Base-by-base conservation (phyloP, 1,139 yeast species). In the Saccharomycopsis hybrid region DNA sequence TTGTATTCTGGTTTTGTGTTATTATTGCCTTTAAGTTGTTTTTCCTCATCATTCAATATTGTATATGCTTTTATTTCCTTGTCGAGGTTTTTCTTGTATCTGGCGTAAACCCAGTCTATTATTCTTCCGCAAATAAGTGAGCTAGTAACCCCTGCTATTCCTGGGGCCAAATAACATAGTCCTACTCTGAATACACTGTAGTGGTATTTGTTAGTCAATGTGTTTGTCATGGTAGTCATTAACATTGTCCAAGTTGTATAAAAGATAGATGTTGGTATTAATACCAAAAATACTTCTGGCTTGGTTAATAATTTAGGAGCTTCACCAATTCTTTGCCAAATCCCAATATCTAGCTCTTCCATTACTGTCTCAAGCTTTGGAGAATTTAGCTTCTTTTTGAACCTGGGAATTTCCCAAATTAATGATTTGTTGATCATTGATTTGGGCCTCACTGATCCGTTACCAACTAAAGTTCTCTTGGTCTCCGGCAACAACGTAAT, bases 241-340 rank as follows among this genome's bases (percentile, higher is more conserved):
- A 78, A 71, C 66, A 82, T 73, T n/a, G 82, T 77, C 89, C 90
- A 85, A 2, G 77, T 66, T 0, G 89, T 72, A 61, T 79, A 85
- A 54, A 78, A 77, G 5, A 85, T 56, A 0, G 86, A 79, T 1
- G 78, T 75, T 0, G 87, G 84, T 2, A 80, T 54, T 29, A 76
- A 56, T 5, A 71, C 50, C 5, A 74, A 46, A 52, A 59, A 55
- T 55, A 68, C 51, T 59, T 69, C 67, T 31, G 66, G 65, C 54
- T 68, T 55, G 48, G 62, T 52, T 52, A 78, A 59, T 51, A 80
- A 70, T 39, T 61, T 62, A 44, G 74, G 67, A 32, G 0, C 84
- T 73, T 3, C 74, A n/a, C 77, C 60, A 3, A 77, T 60, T 53
- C 73, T 69, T 24, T 70, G 60, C 37, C 60, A 60, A 44, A 42